These are phyloP conservation scores for Tetracladium maxilliforme DNA, from an alignment of 2,329 filamentous ascomycete genomes.

Conservation along the genomic window DNA sequence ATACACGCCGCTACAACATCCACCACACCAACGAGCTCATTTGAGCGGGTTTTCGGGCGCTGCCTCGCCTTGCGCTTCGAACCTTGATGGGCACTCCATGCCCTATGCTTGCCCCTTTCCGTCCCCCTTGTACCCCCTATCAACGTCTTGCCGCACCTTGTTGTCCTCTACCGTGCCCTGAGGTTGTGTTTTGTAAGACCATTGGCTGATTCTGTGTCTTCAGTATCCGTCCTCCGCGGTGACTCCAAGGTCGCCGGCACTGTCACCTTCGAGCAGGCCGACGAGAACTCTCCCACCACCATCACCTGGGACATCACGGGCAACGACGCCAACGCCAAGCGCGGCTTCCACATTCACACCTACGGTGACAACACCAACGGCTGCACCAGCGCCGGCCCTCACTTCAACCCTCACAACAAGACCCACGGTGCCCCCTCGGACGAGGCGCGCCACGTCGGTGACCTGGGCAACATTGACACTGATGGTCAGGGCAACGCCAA, in stretches of 20 bases:
- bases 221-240: slow-evolving; percentile 94
- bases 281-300: slow-evolving; percentile 69
- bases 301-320: slow-evolving; percentile 87
- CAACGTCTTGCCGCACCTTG: too few relatives aligned
- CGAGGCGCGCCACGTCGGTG: slow-evolving; percentile 82
- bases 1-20: too few relatives aligned
- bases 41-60: too few relatives aligned
- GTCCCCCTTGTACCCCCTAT: too few relatives aligned
- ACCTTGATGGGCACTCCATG: too few relatives aligned
- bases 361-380: slow-evolving; percentile 99
- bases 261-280: slow-evolving; percentile 86
- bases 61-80: too few relatives aligned
- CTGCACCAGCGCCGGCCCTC: slow-evolving; percentile 94
- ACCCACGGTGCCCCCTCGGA: slow-evolving; percentile 79
- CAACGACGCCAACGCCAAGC: slow-evolving; percentile 88
- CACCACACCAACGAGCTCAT: too few relatives aligned
- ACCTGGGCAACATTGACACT: slow-evolving; percentile 94
- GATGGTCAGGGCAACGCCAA: slow-evolving; percentile 83
- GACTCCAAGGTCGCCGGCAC: slow-evolving; percentile 91
- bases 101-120: too few relatives aligned
- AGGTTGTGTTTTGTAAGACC: too few relatives aligned
- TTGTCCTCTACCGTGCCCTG: too few relatives aligned
- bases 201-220: too few relatives aligned
- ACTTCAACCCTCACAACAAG: slow-evolving; percentile 96
- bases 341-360: slow-evolving; percentile 96